Percentiles rank a stretch among this genome's conserved stretches.
phyloP scores from a whole-genome alignment of 306 rosid genomes.

The Sesbania bispinosa region DNA sequence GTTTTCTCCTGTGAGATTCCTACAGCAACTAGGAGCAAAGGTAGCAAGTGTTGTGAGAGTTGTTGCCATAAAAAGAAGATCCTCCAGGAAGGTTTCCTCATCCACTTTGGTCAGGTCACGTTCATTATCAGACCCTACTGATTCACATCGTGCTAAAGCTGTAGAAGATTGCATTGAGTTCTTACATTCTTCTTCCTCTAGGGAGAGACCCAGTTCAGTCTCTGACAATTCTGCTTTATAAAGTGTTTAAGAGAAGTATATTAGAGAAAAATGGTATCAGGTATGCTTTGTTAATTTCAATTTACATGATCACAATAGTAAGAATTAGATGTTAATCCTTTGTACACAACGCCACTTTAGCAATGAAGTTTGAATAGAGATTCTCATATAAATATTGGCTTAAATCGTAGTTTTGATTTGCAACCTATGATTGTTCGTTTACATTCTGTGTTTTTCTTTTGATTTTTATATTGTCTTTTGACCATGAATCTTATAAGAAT shows the following conservation, averaged over 20 bases:
- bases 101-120: slow-evolving; percentile 61
- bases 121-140: slow-evolving; percentile 61
- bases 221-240: slow-evolving; percentile 20
- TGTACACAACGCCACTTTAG: neutral
- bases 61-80: slow-evolving; percentile 47
- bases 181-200: slow-evolving; percentile 78
- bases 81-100: slow-evolving; percentile 72
- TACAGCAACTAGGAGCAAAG: slow-evolving; percentile 60
- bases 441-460: neutral
- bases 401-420: neutral
- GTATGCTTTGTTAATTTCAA: slow-evolving; percentile 40
- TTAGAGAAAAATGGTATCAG: slow-evolving; percentile 21
- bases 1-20: slow-evolving; percentile 50
- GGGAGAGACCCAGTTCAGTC: slow-evolving; percentile 55
- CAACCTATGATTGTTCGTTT: too few relatives aligned
- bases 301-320: slow-evolving; percentile 9
- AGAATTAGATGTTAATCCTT: slow-evolving; percentile 7
- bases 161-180: slow-evolving; percentile 85
- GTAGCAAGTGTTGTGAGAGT: slow-evolving; percentile 49
- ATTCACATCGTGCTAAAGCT: slow-evolving; percentile 78
- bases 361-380: slow-evolving; percentile 8
- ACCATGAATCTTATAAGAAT: neutral
- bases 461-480: neutral
- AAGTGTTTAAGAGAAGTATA: slow-evolving; percentile 21
- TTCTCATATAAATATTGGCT: neutral